Evolutionary conservation across 106 monocot species (phyloP), one percentile per base, ranked within the genome.

Genomic region (Dendrobium catenatum): DNA sequence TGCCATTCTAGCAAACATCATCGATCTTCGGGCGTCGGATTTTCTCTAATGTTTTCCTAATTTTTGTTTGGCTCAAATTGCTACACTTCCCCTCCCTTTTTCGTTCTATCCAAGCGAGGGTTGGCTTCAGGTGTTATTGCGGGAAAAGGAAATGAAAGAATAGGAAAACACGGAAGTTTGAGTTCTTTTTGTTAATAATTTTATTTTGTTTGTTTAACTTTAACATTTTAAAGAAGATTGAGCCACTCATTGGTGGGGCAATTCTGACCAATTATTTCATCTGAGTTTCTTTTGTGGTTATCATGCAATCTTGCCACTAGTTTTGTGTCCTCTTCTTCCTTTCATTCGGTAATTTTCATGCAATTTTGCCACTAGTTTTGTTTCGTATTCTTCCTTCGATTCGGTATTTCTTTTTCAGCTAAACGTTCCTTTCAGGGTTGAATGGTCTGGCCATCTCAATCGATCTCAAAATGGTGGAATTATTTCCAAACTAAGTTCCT

Each of bases 241-340:
- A 61, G 8, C 61, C 61, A n/a, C 22, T 61, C 51, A 22, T 61
- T 61, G 61, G n/a, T 22, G 61, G 61, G 22, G 61, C 61, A 61
- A 61, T 61, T 61, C 22, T n/a, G 22, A 61, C 61, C 61, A 61
- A n/a, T 61, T 61, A 61, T 61, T 61, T 61, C 61, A 22, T n/a
- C n/a, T n/a, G 61, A 22, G n/a, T n/a, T 61, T 56, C 19, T 19
- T 56, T 7, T 61, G 61, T 22, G 19, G 61, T 20, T 61, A 9
- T 22, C 6, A 22, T n/a, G 61, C 22, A n/a, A 61, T 61, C 61
- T 2, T 61, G 61, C 61, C 20, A n/a, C 61, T 20, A n/a, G 20
- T 19, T 61, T 22, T 6, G 20, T 22, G 20, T 61, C 8, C 22
- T 22, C 0, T 61, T 22, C 20, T 22, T 61, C 61, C 6, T 61